A percentile compares a stretch with the other conserved stretches of the same genome.
Evolutionary conservation across 2,329 filamentous ascomycete genomes (phyloP).

Genomic region (Fusarium sp.): DNA sequence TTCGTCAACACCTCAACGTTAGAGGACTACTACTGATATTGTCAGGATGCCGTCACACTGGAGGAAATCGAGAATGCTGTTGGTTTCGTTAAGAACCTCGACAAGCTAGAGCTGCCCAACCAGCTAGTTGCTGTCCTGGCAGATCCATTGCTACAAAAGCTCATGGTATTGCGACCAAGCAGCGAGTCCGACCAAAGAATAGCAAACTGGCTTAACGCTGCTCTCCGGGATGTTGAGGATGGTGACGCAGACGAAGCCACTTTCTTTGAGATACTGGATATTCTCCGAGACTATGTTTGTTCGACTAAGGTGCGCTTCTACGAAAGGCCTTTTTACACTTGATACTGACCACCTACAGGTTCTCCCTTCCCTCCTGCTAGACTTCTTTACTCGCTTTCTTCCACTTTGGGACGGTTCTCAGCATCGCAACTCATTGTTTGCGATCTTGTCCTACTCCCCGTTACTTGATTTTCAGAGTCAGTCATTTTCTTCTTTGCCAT

Average conservation of each 20-base stretch:
- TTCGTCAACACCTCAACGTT: conserved; percentile 48
- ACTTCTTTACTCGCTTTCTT: conserved; percentile 66
- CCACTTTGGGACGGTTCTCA: conserved; percentile 71
- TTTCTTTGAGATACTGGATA: conserved; percentile 66
- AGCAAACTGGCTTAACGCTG: conserved; percentile 69
- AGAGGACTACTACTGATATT: conserved; percentile 24
- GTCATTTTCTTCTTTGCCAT: background rate
- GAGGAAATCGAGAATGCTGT: conserved; percentile 82
- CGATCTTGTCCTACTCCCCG: conserved; percentile 67
- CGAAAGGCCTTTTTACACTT: background rate
- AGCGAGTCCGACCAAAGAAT: conserved; percentile 64
- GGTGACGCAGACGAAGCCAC: conserved; percentile 63
- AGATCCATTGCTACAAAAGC: conserved; percentile 82
- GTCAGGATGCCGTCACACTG: conserved; percentile 71
- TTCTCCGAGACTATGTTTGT: conserved; percentile 67
- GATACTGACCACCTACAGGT: conserved; percentile 50
- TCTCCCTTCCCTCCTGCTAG: conserved; percentile 62
- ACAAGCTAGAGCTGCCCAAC: conserved; percentile 83
- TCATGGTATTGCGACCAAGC: conserved; percentile 74
- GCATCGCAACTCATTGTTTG: conserved; percentile 66
- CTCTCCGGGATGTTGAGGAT: conserved; percentile 66
- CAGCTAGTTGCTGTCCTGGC: conserved; percentile 82
- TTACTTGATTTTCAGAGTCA: conserved; percentile 68
- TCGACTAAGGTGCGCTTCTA: conserved; percentile 64
- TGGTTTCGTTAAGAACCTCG: conserved; percentile 77